These are phyloP conservation scores for Pichia cephalocereana DNA, from an alignment of 805 yeast species.

Conservation along the genomic window DNA sequence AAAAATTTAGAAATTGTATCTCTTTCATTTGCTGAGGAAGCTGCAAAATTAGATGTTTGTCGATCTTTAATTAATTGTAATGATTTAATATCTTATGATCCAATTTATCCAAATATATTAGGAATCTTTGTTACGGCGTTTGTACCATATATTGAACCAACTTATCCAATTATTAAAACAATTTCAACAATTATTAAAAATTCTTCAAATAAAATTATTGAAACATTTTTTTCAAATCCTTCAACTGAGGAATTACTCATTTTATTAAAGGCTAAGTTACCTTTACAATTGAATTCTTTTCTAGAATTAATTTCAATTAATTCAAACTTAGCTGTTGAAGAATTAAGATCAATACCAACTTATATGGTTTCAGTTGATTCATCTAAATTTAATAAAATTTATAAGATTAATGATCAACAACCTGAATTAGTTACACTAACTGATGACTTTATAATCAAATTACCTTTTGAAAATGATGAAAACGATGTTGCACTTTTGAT, in stretches of 20 bases:
- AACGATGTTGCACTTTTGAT: constrained; percentile 37
- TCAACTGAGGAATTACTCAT: constrained; percentile 36
- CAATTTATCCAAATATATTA: constrained; percentile 40
- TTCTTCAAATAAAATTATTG: constrained; percentile 37
- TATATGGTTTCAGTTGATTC: constrained; percentile 44
- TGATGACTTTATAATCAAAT: constrained; percentile 33
- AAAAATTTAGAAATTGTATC: constrained; percentile 19
- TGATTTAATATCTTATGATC: constrained; percentile 37
- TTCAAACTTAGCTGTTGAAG: constrained; percentile 57
- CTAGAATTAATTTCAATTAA: constrained; percentile 53
- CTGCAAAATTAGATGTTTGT: constrained; percentile 37
- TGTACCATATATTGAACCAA: constrained; percentile 40
- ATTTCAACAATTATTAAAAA: constrained; percentile 33
- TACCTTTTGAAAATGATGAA: constrained; percentile 38
- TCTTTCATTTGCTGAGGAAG: constrained; percentile 30
- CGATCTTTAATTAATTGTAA: constrained; percentile 33
- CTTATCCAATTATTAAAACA: constrained; percentile 34
- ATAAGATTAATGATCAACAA: constrained; percentile 41
- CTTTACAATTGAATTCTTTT: constrained; percentile 51
- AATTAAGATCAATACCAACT: constrained; percentile 48
- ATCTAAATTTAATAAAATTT: constrained; percentile 30
- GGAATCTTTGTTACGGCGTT: constrained; percentile 36
- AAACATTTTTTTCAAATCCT: constrained; percentile 37
- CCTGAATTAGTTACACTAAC: constrained; percentile 40
- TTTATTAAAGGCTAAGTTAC: constrained; percentile 66